Evolutionary conservation across 208 protist genomes (phyloP).

Genomic region (Wallacemonas collosoma): DNA sequence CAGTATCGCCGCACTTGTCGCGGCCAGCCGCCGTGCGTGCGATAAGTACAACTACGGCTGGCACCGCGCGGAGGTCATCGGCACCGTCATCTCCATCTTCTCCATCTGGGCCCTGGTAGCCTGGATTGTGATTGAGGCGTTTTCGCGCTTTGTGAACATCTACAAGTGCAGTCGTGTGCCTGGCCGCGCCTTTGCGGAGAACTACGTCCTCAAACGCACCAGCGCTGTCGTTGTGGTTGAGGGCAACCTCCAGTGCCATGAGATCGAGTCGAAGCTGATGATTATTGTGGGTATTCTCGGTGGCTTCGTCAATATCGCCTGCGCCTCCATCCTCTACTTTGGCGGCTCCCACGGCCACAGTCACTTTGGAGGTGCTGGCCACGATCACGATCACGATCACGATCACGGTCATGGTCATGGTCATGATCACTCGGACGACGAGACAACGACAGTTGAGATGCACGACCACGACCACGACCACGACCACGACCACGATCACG

Average conservation of each 20-base stretch:
- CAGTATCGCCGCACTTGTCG: conserved; percentile 78
- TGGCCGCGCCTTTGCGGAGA: conserved; percentile 16
- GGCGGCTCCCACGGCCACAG: conserved; percentile 82
- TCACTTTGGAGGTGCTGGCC: conserved; percentile 48
- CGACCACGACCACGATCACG: conserved; percentile 52
- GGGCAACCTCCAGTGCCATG: conserved; percentile 36
- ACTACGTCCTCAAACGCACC: neutral
- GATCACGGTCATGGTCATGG: conserved; percentile 17
- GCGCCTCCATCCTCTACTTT: conserved; percentile 82
- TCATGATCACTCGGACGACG: conserved; percentile 24
- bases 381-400: conserved; percentile 26
- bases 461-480: conserved; percentile 35
- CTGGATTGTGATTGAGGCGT: conserved; percentile 83
- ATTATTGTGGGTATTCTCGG: conserved; percentile 80
- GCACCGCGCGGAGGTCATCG: conserved; percentile 91
- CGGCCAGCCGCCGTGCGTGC: conserved; percentile 62
- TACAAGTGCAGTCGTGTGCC: conserved; percentile 60
- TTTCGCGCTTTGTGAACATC: conserved; percentile 66
- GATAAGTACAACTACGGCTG: conserved; percentile 88
- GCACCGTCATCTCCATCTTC: conserved; percentile 87
- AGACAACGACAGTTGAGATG: conserved; percentile 3
- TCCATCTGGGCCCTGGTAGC: conserved; percentile 88
- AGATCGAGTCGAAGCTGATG: conserved; percentile 75
- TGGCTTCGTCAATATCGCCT: conserved; percentile 86
- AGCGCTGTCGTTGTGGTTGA: neutral